Evolutionary conservation across 2,329 filamentous ascomycete species (phyloP).

Genomic region (Pseudocercospora pini-densiflorae): DNA sequence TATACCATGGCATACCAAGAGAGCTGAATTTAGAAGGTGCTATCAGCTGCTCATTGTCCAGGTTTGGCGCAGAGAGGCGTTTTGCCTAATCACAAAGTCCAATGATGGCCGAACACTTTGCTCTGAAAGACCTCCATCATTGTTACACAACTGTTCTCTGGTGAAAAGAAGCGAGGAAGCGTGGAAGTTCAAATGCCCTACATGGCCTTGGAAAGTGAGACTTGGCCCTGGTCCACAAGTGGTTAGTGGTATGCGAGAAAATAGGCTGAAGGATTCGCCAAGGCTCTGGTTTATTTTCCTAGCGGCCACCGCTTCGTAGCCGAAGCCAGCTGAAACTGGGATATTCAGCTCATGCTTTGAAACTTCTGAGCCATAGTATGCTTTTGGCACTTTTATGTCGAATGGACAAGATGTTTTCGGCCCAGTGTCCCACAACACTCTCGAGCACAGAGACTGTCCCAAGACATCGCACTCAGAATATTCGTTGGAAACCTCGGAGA

Average conservation of each 20-base stretch:
- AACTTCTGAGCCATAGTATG: background rate
- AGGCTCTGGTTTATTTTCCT: background rate
- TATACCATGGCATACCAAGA: background rate
- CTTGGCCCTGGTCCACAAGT: background rate
- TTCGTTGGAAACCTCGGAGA: too few relatives aligned
- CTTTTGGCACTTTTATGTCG: too few relatives aligned
- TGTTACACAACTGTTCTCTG: background rate
- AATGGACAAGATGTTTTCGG: too few relatives aligned
- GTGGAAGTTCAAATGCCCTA: background rate
- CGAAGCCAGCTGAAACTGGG: background rate
- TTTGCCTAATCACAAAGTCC: background rate
- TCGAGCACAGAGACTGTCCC: too few relatives aligned
- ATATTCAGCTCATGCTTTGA: background rate
- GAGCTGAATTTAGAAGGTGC: background rate
- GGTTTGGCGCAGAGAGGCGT: background rate
- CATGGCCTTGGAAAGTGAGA: background rate
- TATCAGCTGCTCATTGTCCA: background rate
- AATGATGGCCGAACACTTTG: background rate
- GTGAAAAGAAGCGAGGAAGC: background rate
- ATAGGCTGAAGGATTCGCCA: background rate
- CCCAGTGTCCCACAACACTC: too few relatives aligned
- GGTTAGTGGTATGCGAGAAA: background rate
- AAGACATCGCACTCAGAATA: too few relatives aligned
- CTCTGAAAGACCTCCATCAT: background rate
- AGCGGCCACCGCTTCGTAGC: background rate